Conservation (phyloP, 2,329 filamentous ascomycete genomes). For the Ophiostoma sp. region DNA sequence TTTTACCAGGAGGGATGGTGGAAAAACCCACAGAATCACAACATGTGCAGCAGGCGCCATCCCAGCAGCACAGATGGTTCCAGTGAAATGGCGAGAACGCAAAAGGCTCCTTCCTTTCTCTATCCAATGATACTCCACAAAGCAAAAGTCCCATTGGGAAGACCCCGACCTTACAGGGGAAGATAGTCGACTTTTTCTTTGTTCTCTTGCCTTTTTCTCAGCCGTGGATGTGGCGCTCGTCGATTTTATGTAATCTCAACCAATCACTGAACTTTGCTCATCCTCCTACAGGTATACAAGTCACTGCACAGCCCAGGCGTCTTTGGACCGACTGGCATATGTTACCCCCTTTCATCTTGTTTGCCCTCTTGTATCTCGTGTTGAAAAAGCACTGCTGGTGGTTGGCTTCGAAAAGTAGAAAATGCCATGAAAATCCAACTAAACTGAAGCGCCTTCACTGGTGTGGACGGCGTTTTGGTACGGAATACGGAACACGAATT, state of each 20-base stretch:
- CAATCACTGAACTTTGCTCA: neutral
- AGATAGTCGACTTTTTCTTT: neutral
- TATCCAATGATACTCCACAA: neutral
- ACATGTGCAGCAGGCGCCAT: neutral
- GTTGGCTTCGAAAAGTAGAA: neutral
- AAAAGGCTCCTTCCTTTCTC: neutral
- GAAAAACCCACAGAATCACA: neutral
- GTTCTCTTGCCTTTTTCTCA: neutral
- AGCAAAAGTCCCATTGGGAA: neutral
- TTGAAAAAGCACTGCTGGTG: neutral
- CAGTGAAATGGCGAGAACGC: neutral
- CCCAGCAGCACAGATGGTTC: neutral
- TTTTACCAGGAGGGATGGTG: conserved; percentile 4
- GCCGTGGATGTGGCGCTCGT: neutral
- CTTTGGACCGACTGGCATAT: neutral
- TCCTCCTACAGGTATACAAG: neutral
- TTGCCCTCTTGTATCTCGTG: neutral
- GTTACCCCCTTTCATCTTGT: neutral
- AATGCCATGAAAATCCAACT: neutral
- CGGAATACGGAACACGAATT: neutral
- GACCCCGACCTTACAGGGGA: neutral
- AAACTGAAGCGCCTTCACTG: neutral
- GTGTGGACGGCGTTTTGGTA: neutral
- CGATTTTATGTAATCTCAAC: neutral
- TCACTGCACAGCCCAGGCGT: neutral